Evolutionary conservation across 352 stramenopile genomes (phyloP), one percentile per base, ranked within the genome.

Genomic region (Pythium plurisporium): DNA sequence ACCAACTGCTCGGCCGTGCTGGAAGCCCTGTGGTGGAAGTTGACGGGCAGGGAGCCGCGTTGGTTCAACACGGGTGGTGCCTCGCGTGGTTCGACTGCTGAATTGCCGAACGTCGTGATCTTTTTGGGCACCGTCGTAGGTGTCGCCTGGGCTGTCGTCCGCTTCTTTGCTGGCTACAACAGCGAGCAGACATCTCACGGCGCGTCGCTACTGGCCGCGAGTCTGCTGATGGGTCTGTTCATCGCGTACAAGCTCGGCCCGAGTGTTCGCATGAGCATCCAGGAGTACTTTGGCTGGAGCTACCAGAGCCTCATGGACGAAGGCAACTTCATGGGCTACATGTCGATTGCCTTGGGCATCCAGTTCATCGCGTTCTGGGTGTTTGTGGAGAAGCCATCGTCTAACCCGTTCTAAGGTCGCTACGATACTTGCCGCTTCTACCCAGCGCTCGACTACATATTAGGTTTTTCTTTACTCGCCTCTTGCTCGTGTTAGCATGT

Each of bases 261-360:
- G 2, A 89, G 75, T 41, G 81, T 93, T 20, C 80, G 81, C 33
- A 93, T 93, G 83, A 90, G 79, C 60, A 89, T 93, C 67, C 81
- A 91, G 59, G 83, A 93, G 67, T 93, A 93, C 69, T 93, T 91
- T 76, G 83, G 83, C 64, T 93, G 83, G 83, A 90, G 79, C 67
- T 91, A 93, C 69, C 68, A 87, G 66, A 93, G 83, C 59, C 55
- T 91, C 44, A 90, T 72, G 73, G 80, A 91, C 69, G 79, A 93
- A 63, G 81, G 79, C 53, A 93, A 93, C 75, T 86, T 93, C 22
- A 71, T 91, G 62, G 81, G 83, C 61, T 78, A 68, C 27, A 72
- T 83, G 22, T 84, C 73, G 26, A 86, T 93, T 53, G 76, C 80
- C 15, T 82, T 91, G 26, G 78, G 78, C 36, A 86, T 69, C 61